These are phyloP conservation scores for Myriosclerotinia scirpicola DNA, from an alignment of 2,329 filamentous ascomycete genomes.

Conservation along the genomic window DNA sequence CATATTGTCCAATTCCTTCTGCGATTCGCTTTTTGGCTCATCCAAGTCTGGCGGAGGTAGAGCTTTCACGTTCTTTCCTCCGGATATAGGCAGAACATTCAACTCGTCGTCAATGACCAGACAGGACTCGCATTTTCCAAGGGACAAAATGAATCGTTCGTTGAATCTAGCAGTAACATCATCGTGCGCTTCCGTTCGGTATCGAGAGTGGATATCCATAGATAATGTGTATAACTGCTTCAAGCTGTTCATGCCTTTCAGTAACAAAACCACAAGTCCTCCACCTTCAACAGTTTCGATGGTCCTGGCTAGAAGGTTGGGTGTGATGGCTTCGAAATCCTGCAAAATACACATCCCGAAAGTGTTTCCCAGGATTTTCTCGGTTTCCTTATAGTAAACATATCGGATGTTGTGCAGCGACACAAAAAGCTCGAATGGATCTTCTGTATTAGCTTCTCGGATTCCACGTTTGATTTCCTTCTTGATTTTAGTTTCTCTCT, in stretches of 20 bases:
- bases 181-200: slow-evolving; percentile 91
- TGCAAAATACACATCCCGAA: slow-evolving; percentile 98
- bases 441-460: slow-evolving; percentile 86
- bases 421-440: slow-evolving; percentile 96
- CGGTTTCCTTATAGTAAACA: slow-evolving; percentile 99
- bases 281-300: slow-evolving; percentile 98
- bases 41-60: slow-evolving; percentile 75
- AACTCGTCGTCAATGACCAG: slow-evolving; percentile 96
- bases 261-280: slow-evolving; percentile 81
- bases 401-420: slow-evolving; percentile 97
- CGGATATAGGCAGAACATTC: slow-evolving; percentile 95
- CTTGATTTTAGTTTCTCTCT: slow-evolving; percentile 97
- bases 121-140: slow-evolving; percentile 93
- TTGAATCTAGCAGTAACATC: slow-evolving; percentile 97
- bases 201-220: slow-evolving; percentile 97
- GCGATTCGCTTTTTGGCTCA: slow-evolving; percentile 67
- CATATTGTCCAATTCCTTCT: slow-evolving; percentile 77
- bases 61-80: slow-evolving; percentile 83
- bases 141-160: slow-evolving; percentile 91
- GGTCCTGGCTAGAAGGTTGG: slow-evolving; percentile 91
- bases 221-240: slow-evolving; percentile 96
- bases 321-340: slow-evolving; percentile 96
- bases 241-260: slow-evolving; percentile 96
- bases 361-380: slow-evolving; percentile 97
- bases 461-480: slow-evolving; percentile 96